phyloP scores from a whole-genome alignment of 2,329 filamentous ascomycete species.

The Parastagonospora nodorum region DNA sequence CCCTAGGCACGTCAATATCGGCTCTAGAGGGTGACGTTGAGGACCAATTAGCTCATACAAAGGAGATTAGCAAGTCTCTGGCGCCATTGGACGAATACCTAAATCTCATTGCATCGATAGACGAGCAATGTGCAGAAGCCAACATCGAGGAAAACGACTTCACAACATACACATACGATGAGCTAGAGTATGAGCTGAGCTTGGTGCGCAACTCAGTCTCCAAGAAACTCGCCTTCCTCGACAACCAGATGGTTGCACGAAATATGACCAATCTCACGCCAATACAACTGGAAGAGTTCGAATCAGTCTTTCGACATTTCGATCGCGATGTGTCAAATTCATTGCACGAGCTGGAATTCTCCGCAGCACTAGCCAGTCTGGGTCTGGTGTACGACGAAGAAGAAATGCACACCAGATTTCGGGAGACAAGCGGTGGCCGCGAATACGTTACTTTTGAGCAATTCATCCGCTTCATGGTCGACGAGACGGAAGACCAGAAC shows the following conservation, averaged over 20 bases:
- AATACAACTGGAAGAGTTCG: conserved; percentile 97
- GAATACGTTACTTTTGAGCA: conserved; percentile 94
- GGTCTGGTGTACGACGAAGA: conserved; percentile 96
- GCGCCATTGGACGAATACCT: conserved; percentile 90
- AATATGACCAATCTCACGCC: conserved; percentile 99
- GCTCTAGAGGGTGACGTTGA: conserved; percentile 97
- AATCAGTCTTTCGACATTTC: conserved; percentile 97
- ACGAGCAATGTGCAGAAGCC: conserved; percentile 88
- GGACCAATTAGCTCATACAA: conserved; percentile 88
- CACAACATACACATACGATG: conserved; percentile 98
- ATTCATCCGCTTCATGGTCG: conserved; percentile 99
- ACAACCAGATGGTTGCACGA: conserved; percentile 97
- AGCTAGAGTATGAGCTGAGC: conserved; percentile 89
- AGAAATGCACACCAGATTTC: conserved; percentile 96
- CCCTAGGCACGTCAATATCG: conserved; percentile 90
- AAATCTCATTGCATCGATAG: conserved; percentile 81
- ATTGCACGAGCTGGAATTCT: conserved; percentile 92
- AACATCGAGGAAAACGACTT: conserved; percentile 99
- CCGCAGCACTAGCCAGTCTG: conserved; percentile 89
- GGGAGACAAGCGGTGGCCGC: conserved; percentile 78
- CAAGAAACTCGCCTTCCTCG: conserved; percentile 94
- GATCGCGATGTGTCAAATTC: conserved; percentile 91
- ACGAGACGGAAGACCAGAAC: conserved; percentile 98
- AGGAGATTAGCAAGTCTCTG: conserved; percentile 81
- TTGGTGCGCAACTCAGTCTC: conserved; percentile 90